phyloP scores from a whole-genome alignment of 2,329 filamentous ascomycete species.

The Fusarium sp. region DNA sequence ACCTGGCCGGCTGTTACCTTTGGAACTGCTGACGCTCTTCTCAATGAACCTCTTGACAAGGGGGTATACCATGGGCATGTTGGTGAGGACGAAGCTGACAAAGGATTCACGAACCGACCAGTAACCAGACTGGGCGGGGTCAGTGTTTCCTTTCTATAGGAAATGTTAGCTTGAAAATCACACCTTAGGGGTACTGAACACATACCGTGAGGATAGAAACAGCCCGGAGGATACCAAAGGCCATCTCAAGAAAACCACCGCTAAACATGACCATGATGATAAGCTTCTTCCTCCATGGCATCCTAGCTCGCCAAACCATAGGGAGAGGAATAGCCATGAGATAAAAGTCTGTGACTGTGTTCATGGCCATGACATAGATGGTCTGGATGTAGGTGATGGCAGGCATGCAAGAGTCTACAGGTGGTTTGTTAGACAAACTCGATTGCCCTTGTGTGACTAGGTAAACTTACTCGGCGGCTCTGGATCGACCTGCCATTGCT shows the following conservation, averaged over 20 bases:
- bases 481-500: constrained; percentile 18
- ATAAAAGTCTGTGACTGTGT: constrained; percentile 15
- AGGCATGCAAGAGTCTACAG: constrained; percentile 10
- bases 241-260: constrained; percentile 14
- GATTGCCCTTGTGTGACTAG: neutral
- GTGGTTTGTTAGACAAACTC: neutral
- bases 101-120: constrained; percentile 26
- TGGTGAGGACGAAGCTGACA: constrained; percentile 23
- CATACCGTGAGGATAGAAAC: constrained; percentile 11
- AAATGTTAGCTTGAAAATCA: neutral
- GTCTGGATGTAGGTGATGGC: constrained; percentile 17
- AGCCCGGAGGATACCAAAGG: constrained; percentile 4
- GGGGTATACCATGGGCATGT: constrained; percentile 23
- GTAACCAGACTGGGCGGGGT: constrained; percentile 21
- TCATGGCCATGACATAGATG: constrained; percentile 16
- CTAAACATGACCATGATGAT: constrained; percentile 13
- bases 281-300: constrained; percentile 16
- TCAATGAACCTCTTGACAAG: constrained; percentile 17
- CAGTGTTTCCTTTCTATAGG: constrained; percentile 18
- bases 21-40: constrained; percentile 9
- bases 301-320: constrained; percentile 11
- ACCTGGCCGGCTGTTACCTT: constrained; percentile 6
- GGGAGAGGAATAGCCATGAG: constrained; percentile 16
- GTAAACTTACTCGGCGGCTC: constrained; percentile 7
- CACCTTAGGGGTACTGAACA: neutral